phyloP scores from a whole-genome alignment of 106 monocot genomes.

The Phalaenopsis equestris region DNA sequence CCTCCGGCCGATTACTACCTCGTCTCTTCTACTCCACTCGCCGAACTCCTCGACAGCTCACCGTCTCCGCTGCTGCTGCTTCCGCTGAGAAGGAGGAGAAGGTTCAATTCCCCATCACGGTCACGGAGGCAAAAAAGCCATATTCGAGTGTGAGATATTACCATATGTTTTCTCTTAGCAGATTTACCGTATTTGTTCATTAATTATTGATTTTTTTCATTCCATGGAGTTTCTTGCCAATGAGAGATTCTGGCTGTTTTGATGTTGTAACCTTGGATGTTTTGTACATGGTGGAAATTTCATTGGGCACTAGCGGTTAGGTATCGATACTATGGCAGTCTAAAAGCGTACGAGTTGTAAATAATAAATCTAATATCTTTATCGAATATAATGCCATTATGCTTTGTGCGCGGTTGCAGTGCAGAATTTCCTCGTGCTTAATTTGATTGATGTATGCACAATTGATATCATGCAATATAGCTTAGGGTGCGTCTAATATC shows the following conservation, averaged over 20 bases:
- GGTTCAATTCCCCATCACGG: constrained; percentile 29
- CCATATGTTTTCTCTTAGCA: not conserved
- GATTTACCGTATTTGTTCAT: not conserved
- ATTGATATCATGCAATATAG: too few species aligned
- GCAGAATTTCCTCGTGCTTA: too few species aligned
- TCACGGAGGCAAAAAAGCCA: constrained; percentile 62
- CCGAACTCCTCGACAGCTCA: constrained; percentile 3
- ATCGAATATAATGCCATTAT: too few species aligned
- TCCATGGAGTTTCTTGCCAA: not conserved
- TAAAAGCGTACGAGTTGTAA: too few species aligned
- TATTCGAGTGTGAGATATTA: constrained; percentile 43
- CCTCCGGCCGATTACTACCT: constrained; percentile 9
- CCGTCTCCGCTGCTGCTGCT: constrained; percentile 16
- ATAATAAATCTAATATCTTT: too few species aligned
- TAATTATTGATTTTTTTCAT: not conserved
- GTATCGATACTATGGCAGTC: too few species aligned
- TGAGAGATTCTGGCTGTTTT: not conserved
- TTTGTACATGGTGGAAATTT: not conserved
- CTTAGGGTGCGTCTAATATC: too few species aligned
- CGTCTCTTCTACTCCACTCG: constrained; percentile 1
- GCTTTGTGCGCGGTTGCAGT: too few species aligned
- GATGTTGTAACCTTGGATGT: too few species aligned
- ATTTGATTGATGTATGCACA: too few species aligned
- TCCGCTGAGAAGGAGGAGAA: constrained; percentile 15
- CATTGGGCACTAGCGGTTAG: not conserved